These are phyloP conservation scores for Chenopodium album DNA, from an alignment of 148 eudicot species.

Conservation along the genomic window DNA sequence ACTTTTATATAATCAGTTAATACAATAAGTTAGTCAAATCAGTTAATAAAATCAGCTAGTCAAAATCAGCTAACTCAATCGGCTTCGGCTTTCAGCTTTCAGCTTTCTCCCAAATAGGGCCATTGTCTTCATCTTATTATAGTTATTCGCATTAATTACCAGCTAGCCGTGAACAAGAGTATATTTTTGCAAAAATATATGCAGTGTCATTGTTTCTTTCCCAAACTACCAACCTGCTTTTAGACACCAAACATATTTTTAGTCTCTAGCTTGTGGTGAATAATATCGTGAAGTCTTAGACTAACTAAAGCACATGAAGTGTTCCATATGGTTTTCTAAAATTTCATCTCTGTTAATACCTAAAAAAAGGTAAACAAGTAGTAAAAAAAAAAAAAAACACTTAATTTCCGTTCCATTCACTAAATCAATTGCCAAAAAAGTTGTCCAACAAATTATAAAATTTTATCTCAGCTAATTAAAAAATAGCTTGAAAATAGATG, in stretches of 20 bases:
- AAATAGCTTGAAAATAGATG: neutral
- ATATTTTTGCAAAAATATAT: neutral
- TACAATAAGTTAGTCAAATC: too few species aligned
- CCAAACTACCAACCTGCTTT: neutral
- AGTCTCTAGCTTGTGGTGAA: neutral
- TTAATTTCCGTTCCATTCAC: neutral
- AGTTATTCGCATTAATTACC: neutral
- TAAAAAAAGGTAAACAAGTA: neutral
- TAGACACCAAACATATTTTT: neutral
- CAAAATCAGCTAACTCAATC: too few species aligned
- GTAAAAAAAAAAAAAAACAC: neutral
- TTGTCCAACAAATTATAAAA: neutral
- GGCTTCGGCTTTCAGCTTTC: too few species aligned
- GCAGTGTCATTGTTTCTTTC: too few species aligned
- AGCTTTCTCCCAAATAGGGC: too few species aligned
- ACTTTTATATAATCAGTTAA: too few species aligned
- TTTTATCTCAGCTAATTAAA: neutral
- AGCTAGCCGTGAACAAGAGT: too few species aligned
- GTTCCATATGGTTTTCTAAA: neutral
- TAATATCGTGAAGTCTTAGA: neutral
- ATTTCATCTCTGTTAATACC: neutral
- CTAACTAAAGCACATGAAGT: neutral
- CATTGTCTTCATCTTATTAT: neutral
- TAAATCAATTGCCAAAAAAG: neutral
- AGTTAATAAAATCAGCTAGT: too few species aligned